Conservation (phyloP, 73 alveolate genomes). For the Tetrahymena elliotti region DNA sequence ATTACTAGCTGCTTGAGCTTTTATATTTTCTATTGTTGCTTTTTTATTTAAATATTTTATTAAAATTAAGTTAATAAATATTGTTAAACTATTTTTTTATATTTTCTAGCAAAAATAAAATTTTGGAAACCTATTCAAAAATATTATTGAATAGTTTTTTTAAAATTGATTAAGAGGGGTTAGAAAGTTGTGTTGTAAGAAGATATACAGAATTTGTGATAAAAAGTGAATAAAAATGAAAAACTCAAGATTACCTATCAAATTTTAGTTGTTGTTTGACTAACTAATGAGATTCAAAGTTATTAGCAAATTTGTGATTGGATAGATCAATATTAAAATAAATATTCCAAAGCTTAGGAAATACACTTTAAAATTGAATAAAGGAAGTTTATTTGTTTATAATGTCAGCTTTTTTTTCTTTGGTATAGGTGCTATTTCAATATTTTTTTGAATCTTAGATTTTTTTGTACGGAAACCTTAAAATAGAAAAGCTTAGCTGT, state of each 20-base stretch:
- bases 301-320: neutral
- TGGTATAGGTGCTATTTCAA: neutral
- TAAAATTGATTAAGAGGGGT: too few species aligned
- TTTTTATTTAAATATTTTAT: neutral
- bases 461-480: neutral
- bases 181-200: too few species aligned
- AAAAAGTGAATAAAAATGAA: too few species aligned
- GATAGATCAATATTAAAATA: neutral
- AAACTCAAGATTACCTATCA: neutral
- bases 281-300: neutral
- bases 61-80: too few species aligned
- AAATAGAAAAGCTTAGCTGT: neutral
- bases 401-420: neutral
- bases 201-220: too few species aligned
- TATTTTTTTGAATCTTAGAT: neutral
- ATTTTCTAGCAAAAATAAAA: too few species aligned
- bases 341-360: neutral
- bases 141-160: too few species aligned
- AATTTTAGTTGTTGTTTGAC: neutral
- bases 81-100: too few species aligned
- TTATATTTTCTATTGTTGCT: neutral
- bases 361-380: neutral
- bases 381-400: neutral
- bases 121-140: too few species aligned
- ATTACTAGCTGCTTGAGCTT: neutral